phyloP scores from a whole-genome alignment of 1,284 basidiomycete species.

The Ganoderma meredithae region DNA sequence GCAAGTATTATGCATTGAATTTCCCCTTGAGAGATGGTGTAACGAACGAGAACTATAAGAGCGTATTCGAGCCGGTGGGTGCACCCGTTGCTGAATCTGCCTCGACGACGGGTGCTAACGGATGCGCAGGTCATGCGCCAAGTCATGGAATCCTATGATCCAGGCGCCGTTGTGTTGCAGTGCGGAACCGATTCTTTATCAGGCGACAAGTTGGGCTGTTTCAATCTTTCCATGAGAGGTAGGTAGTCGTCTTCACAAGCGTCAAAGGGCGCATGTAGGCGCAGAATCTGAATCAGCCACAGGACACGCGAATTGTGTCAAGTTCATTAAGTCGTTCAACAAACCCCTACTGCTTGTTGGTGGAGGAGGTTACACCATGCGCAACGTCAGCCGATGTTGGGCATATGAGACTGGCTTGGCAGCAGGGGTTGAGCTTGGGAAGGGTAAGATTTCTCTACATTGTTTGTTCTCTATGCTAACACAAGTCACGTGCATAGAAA shows the following conservation, averaged over 20 bases:
- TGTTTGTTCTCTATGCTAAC: neutral
- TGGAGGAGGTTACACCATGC: slow-evolving; percentile 98
- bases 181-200: slow-evolving; percentile 99
- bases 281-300: neutral
- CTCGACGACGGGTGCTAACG: neutral
- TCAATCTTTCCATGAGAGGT: slow-evolving; percentile 98
- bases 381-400: slow-evolving; percentile 97
- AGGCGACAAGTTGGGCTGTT: slow-evolving; percentile 95
- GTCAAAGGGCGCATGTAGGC: neutral
- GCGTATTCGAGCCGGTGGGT: slow-evolving; percentile 93
- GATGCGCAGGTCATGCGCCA: slow-evolving; percentile 84
- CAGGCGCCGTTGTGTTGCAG: slow-evolving; percentile 96
- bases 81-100: neutral
- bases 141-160: slow-evolving; percentile 97
- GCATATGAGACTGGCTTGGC: slow-evolving; percentile 98
- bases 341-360: slow-evolving; percentile 93
- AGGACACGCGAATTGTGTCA: slow-evolving; percentile 97
- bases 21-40: slow-evolving; percentile 97
- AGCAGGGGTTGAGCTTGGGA: slow-evolving; percentile 91
- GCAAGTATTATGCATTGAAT: slow-evolving; percentile 93
- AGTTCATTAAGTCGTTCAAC: slow-evolving; percentile 97
- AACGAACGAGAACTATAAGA: slow-evolving; percentile 95
- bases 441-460: slow-evolving; percentile 56
- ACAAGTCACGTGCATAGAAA: slow-evolving; percentile 59
- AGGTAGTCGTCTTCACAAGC: slow-evolving; percentile 16